These are phyloP conservation scores for Neonothopanus nambi DNA, from an alignment of 1,284 basidiomycete species.

Conservation along the genomic window DNA sequence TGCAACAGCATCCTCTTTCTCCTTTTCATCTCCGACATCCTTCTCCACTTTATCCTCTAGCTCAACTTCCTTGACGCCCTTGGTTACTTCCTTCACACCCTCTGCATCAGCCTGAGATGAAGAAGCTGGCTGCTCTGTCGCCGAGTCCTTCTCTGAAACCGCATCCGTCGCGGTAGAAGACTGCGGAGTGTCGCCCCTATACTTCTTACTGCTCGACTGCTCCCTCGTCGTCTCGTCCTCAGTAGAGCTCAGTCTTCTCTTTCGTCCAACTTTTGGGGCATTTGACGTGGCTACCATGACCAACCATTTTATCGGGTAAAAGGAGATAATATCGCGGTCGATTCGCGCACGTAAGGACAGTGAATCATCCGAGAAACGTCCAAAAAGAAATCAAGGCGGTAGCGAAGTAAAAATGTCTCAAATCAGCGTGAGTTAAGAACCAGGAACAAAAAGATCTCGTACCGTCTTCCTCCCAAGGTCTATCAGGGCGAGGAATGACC, in stretches of 20 bases:
- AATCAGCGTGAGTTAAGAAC: constrained; percentile 12
- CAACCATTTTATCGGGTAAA: background rate
- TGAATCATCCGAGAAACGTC: constrained; percentile 11
- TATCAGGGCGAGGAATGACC: constrained; percentile 68
- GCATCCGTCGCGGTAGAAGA: constrained; percentile 22
- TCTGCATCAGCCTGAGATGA: constrained; percentile 36
- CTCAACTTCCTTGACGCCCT: constrained; percentile 69
- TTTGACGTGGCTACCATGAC: constrained; percentile 61
- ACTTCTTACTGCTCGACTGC: constrained; percentile 47
- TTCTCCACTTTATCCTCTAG: constrained; percentile 44
- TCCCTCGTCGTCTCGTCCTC: constrained; percentile 47
- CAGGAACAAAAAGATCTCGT: constrained; percentile 28
- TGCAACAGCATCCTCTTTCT: constrained; percentile 14
- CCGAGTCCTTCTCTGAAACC: constrained; percentile 14
- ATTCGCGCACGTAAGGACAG: constrained; percentile 14
- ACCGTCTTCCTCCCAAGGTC: constrained; percentile 77
- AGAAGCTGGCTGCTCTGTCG: constrained; percentile 18
- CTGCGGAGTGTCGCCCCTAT: constrained; percentile 33
- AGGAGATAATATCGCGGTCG: constrained; percentile 1
- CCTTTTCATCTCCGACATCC: constrained; percentile 20
- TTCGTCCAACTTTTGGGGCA: constrained; percentile 65
- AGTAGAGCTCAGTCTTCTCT: constrained; percentile 59
- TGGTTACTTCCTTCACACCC: constrained; percentile 66
- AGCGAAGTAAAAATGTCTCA: constrained; percentile 20
- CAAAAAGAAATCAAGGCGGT: constrained; percentile 13